Evolutionary conservation across 1,284 basidiomycete genomes (phyloP).

Genomic region (Austropuccinia psidii): DNA sequence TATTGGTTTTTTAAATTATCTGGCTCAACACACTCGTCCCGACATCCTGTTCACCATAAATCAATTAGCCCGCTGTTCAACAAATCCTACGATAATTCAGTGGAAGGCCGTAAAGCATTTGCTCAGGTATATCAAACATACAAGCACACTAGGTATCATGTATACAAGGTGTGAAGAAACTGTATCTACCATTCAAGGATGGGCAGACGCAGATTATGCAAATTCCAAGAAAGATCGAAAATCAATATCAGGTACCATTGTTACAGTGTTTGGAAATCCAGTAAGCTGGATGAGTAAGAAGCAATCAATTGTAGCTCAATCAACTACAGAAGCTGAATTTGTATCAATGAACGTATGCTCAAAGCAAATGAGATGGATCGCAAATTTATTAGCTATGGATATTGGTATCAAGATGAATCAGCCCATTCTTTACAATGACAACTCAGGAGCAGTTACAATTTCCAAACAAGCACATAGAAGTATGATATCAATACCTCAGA

Average conservation of each 20-base stretch:
- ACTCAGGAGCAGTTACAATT: no score
- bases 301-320: slow-evolving; percentile 1
- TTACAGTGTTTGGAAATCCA: neutral
- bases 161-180: neutral
- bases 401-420: no score
- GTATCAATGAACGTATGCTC: neutral
- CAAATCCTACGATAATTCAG: neutral
- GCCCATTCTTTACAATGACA: no score
- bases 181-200: neutral
- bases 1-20: neutral
- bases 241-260: neutral
- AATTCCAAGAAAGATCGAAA: neutral
- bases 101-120: neutral
- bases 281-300: neutral
- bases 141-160: neutral
- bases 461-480: no score
- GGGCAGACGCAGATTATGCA: slow-evolving; percentile 12
- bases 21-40: neutral
- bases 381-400: neutral
- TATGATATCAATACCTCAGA: no score
- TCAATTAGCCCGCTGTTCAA: neutral
- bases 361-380: neutral
- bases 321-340: neutral
- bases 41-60: neutral
- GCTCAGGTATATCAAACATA: neutral